A percentile compares a stretch with the other conserved stretches of the same genome.
Evolutionary conservation across 2,329 filamentous ascomycete genomes (phyloP).

Genomic region (Aspergillus costaricaensis): DNA sequence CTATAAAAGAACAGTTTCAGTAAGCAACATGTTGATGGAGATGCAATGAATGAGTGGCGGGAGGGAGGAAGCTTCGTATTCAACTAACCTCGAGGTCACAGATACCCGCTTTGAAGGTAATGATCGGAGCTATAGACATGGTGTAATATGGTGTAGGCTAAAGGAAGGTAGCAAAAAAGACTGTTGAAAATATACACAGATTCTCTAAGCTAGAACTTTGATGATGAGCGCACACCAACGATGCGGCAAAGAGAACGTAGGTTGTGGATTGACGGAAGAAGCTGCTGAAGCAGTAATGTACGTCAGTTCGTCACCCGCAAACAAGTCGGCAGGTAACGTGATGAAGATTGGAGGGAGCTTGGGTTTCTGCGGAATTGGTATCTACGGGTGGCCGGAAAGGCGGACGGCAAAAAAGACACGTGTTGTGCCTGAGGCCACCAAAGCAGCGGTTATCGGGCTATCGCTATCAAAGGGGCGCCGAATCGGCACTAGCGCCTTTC

Average conservation of each 20-base stretch:
- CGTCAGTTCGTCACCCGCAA: slow-evolving; percentile 9
- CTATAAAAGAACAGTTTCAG: slow-evolving; percentile 30
- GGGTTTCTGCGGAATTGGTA: slow-evolving; percentile 13
- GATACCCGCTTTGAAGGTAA: slow-evolving; percentile 94
- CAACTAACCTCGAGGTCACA: slow-evolving; percentile 78
- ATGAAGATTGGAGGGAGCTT: slow-evolving; percentile 12
- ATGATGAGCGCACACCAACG: background rate
- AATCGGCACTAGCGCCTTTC: slow-evolving; percentile 42
- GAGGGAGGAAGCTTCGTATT: background rate
- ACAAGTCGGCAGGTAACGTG: background rate
- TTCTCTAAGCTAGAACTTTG: background rate
- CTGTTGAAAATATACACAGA: background rate
- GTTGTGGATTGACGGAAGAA: background rate
- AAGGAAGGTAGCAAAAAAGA: slow-evolving; percentile 4
- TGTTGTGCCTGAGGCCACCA: slow-evolving; percentile 16
- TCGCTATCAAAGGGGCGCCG: slow-evolving; percentile 22
- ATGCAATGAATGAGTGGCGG: background rate
- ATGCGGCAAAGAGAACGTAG: background rate
- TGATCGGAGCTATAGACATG: slow-evolving; percentile 84
- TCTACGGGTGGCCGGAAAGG: slow-evolving; percentile 1
- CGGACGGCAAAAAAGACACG: background rate
- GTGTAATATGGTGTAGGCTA: slow-evolving; percentile 22
- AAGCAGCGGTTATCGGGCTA: slow-evolving; percentile 11
- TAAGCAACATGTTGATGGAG: background rate
- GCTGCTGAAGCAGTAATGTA: slow-evolving; percentile 9